Conservation (phyloP, 805 yeast species). For the Sugiyamaella qingdaonensis region DNA sequence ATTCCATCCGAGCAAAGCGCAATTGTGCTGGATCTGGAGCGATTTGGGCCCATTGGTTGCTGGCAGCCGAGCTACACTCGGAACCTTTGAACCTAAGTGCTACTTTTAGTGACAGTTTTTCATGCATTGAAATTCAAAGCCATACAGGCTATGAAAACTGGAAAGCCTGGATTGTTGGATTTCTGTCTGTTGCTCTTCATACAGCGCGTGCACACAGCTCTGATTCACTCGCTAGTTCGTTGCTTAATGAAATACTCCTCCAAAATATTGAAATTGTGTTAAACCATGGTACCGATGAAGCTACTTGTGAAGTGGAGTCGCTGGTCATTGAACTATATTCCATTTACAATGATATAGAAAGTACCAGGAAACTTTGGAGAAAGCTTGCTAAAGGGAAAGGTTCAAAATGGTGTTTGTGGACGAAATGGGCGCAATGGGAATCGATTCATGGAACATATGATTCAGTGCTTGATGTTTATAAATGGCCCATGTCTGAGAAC, state of each 20-base stretch:
- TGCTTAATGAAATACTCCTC: not conserved
- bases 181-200: too few species aligned
- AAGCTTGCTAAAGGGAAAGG: constrained; percentile 29
- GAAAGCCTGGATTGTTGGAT: constrained; percentile 4
- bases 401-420: constrained; percentile 46
- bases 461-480: constrained; percentile 31
- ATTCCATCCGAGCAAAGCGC: constrained; percentile 17
- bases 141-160: constrained; percentile 5
- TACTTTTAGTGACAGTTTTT: not conserved
- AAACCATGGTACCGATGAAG: not conserved
- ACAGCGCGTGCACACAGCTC: not conserved
- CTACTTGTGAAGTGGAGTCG: constrained; percentile 37
- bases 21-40: constrained; percentile 25
- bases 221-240: not conserved
- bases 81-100: not conserved
- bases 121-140: not conserved
- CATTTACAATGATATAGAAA: constrained; percentile 28
- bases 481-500: constrained; percentile 30
- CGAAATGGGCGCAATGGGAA: constrained; percentile 42
- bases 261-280: not conserved
- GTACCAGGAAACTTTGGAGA: constrained; percentile 29
- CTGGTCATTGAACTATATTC: constrained; percentile 37
- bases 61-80: not conserved
- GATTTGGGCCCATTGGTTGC: constrained; percentile 22
- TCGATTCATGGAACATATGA: constrained; percentile 28